Evolutionary conservation across 352 stramenopile species (phyloP).

Genomic region (Pythium volutum): DNA sequence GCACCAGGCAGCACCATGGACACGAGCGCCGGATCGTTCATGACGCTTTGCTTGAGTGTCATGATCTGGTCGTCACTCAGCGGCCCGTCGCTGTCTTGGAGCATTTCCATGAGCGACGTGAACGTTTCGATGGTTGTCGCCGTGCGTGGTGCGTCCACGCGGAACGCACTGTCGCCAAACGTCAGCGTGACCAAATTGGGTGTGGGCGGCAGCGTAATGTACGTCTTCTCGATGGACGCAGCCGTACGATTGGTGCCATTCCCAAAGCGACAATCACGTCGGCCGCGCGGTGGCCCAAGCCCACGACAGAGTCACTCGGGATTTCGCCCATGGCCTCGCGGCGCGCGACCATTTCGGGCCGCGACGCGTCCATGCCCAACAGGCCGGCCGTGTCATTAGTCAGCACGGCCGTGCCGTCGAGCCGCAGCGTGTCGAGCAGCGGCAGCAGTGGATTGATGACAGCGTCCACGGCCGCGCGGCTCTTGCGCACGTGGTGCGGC

Average conservation of each 20-base stretch:
- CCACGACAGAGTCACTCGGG: constrained; percentile 1
- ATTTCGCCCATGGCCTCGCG: not conserved
- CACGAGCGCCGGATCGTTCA: constrained; percentile 6
- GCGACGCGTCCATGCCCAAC: not conserved
- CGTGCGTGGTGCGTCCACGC: not conserved
- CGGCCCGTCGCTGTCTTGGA: constrained; percentile 2
- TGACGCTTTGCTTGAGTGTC: constrained; percentile 14
- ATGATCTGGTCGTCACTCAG: not conserved
- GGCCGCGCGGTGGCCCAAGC: not conserved
- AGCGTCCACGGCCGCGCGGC: not conserved
- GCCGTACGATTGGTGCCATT: no score
- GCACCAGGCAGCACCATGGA: not conserved
- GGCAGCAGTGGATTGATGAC: constrained; percentile 23
- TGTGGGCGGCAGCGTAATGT: not conserved
- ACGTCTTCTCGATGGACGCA: constrained; percentile 4
- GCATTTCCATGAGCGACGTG: constrained; percentile 3
- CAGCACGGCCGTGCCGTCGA: constrained; percentile 21
- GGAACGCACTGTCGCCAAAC: not conserved
- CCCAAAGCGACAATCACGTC: constrained; percentile 8
- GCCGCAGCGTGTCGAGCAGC: constrained; percentile 28
- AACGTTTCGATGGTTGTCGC: not conserved
- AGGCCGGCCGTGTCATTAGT: constrained; percentile 3
- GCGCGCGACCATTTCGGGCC: not conserved
- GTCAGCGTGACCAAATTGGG: not conserved
- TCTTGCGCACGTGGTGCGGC: not conserved